Evolutionary conservation across 257 asterid species (phyloP).

Genomic region (Solanum lignicaule): DNA sequence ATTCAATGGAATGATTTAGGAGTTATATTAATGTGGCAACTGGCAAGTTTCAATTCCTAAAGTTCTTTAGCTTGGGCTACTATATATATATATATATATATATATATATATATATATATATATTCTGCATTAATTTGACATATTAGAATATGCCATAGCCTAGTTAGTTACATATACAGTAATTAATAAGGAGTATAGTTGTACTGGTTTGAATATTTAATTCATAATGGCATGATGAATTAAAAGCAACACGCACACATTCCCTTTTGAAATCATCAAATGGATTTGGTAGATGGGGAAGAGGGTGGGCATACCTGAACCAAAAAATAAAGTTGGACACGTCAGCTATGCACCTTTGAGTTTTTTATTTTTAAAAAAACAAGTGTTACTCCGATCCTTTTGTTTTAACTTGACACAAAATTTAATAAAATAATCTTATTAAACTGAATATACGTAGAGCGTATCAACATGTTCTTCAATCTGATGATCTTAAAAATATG

Average conservation of each 20-base stretch:
- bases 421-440: background rate
- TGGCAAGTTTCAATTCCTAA: background rate
- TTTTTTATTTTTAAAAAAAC: background rate
- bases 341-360: background rate
- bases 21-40: background rate
- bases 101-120: background rate
- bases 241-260: slow-evolving; percentile 5
- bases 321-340: background rate
- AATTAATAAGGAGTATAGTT: background rate
- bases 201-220: background rate
- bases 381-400: background rate
- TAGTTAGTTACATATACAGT: background rate
- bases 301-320: background rate
- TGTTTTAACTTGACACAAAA: background rate
- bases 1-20: background rate
- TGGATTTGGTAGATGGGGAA: background rate
- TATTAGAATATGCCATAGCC: background rate
- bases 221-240: slow-evolving; percentile 1
- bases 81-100: background rate
- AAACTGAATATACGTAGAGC: background rate
- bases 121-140: background rate
- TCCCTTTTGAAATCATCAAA: background rate
- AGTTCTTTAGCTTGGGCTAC: background rate
- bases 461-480: no score
- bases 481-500: no score